Evolutionary conservation across 2,329 filamentous ascomycete genomes (phyloP), one percentile per base, ranked within the genome.

Genomic region (Metarhizium brunneum): DNA sequence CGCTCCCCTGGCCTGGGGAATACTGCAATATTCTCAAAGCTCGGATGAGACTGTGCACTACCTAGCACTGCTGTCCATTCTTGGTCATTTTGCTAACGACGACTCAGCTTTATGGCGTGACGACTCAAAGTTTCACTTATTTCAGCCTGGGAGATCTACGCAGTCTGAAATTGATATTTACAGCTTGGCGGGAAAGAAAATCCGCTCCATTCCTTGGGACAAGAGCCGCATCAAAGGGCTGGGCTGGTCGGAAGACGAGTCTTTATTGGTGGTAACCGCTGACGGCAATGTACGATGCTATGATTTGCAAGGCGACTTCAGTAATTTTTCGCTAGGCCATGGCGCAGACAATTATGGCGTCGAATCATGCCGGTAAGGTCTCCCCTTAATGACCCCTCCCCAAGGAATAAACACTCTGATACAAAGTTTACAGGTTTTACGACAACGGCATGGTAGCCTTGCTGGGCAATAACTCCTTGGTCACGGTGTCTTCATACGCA

Each of bases 201-300:
- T 99, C 59, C 86, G 87, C 64, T 84, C 83, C 67, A 90, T 96
- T 61, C 83, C 87, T 68, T 97, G 92, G 92, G 92, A 97, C 64
- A 90, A 92, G 72, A 90, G 90, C 49, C 77, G 85, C 3, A 89
- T 99, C 66, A 88, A 86, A 69, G 91, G 90, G 2, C 79, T 99
- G 20, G 94, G 94, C 38, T 99, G 94, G 94, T 96, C 92, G 20
- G 92, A 96, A 65, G 90, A 96, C 61, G 94, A 99, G 76, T 87
- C 88, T 67, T 79, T 99, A 50, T 76, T 99, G 4, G 87, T 96
- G 0, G 85, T 97, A 53, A 90, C 91, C 10, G 83, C 88, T 54
- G 92, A 99, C 66, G 94, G 94, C 29, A 92, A 85, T 1, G 92
- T 97, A 47, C 82, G 92, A 58, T 94, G 90, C 69, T 96, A 91